Percentiles rank a stretch among this genome's conserved stretches.
Conservation (phyloP, 2,329 filamentous ascomycete genomes). For the Aureobasidium sp. region DNA sequence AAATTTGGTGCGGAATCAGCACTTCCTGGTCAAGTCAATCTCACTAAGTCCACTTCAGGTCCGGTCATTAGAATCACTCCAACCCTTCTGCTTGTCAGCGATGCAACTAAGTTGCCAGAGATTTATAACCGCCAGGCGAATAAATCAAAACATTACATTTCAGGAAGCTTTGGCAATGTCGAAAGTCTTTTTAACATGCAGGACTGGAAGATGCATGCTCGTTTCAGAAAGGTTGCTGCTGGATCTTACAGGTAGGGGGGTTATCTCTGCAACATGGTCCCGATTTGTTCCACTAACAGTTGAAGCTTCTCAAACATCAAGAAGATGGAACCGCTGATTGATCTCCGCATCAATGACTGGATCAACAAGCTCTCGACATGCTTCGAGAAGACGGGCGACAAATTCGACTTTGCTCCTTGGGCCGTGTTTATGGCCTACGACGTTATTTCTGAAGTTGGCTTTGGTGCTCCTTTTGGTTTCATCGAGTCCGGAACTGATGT, state of each 20-base stretch:
- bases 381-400: slow-evolving; percentile 40
- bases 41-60: slow-evolving; percentile 29
- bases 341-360: slow-evolving; percentile 47
- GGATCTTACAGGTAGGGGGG: slow-evolving; percentile 37
- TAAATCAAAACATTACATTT: slow-evolving; percentile 54
- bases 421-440: slow-evolving; percentile 52
- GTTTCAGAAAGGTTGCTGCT: slow-evolving; percentile 49
- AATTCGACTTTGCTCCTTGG: slow-evolving; percentile 52
- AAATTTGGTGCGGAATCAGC: slow-evolving; percentile 40
- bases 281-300: background rate
- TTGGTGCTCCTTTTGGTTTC: slow-evolving; percentile 52
- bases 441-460: slow-evolving; percentile 50
- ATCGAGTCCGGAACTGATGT: slow-evolving; percentile 47
- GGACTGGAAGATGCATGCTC: slow-evolving; percentile 44
- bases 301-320: slow-evolving; percentile 48
- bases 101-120: slow-evolving; percentile 48
- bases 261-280: background rate
- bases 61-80: slow-evolving; percentile 49
- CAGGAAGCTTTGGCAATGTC: slow-evolving; percentile 49
- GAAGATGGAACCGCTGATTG: slow-evolving; percentile 50
- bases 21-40: background rate
- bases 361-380: slow-evolving; percentile 39
- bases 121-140: slow-evolving; percentile 51
- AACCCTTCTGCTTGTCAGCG: slow-evolving; percentile 47
- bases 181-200: slow-evolving; percentile 55